Evolutionary conservation across 495 filamentous ascomycete genomes (phyloP).

Genomic region (Aspergillus sclerotioniger): DNA sequence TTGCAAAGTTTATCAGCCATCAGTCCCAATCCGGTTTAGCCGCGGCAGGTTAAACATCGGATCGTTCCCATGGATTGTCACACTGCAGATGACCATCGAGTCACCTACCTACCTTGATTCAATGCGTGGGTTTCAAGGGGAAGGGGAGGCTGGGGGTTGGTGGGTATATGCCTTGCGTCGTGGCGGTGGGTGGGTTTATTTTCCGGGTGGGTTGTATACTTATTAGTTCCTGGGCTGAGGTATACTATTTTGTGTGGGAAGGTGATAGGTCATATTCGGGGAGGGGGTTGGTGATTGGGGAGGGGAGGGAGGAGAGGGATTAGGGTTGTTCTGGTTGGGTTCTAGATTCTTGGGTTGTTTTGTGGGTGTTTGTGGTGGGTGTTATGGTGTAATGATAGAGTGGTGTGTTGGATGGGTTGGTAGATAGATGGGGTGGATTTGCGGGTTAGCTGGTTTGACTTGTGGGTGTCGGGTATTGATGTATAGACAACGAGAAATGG

Average conservation of each 20-base stretch:
- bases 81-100: constrained; percentile 14
- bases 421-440: too few species aligned
- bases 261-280: neutral
- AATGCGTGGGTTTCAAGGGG: neutral
- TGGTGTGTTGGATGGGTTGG: too few species aligned
- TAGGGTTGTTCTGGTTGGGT: neutral
- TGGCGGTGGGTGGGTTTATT: neutral
- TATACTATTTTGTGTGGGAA: too few species aligned
- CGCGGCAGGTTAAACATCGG: constrained; percentile 19
- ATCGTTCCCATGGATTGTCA: constrained; percentile 18
- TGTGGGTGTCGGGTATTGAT: too few species aligned
- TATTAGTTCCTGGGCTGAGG: too few species aligned
- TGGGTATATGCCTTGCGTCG: neutral
- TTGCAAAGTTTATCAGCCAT: constrained; percentile 32
- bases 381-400: too few species aligned
- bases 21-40: constrained; percentile 28
- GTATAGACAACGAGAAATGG: too few species aligned
- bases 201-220: too few species aligned
- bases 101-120: neutral
- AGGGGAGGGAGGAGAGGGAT: neutral
- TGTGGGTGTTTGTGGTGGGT: neutral
- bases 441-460: too few species aligned
- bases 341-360: neutral
- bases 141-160: neutral
- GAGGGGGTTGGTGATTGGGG: neutral